Base-by-base conservation (phyloP, 129 eudicot genomes). In the Escallonia rubra region DNA sequence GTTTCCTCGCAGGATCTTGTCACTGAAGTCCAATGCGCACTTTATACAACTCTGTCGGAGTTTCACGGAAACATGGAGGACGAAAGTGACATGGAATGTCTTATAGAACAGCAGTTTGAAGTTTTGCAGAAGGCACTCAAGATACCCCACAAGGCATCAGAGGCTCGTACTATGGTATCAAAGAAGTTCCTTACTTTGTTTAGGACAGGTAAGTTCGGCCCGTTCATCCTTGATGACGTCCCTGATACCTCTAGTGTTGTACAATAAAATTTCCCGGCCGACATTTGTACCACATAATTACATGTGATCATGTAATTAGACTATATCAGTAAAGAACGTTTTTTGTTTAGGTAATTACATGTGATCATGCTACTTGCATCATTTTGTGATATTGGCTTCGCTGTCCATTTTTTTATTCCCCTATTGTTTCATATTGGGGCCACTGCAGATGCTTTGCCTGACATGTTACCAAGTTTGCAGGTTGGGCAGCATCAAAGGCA, bases 221-320 rank as follows among this genome's bases (percentile, higher is more conserved):
- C 92, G 14, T 86, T 89, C 82, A 93, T 93, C 80, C 96, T 92
- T 70, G 98, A 93, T 82, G 96, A 93, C 66, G 96, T 93, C 50
- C 98, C 98, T 43, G 68, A 74, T 51, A 56, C 66, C 39, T 62
- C 57, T 44, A 53, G 47, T 50, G 72, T 80, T 72, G 65, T 53
- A 51, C 34, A 23, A 23, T 23, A 23, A 23, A 23, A 23, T 1
- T 23, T 23, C 34, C 1, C 0, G 34, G 34, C 34, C 34, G 34
- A 23, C 34, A 23, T 23, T 0, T 23, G 34, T 23, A 23, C 34
- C 34, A 23, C 1, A 23, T 23, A 23, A 23, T 23, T 23, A 23
- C 34, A 23, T 23, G 34, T 23, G 34, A 0, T 23, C 34, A 23
- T 23, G 34, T 23, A 1, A 1, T 23, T 23, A 23, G n/a, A n/a